phyloP scores from a whole-genome alignment of 169 alveolate genomes.

The Theileria annulata region DNA sequence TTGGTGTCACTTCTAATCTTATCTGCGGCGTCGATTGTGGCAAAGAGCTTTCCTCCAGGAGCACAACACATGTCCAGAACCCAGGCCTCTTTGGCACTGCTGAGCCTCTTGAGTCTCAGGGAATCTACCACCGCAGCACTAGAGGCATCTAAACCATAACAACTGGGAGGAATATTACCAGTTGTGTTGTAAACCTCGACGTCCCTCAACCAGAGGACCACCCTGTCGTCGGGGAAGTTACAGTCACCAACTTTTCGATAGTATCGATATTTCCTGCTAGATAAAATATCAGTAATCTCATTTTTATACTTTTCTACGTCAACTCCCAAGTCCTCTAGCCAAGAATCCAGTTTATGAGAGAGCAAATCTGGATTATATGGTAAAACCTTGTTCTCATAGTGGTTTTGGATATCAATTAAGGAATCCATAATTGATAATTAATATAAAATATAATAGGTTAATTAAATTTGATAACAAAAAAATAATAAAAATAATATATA shows the following conservation, averaged over 20 bases:
- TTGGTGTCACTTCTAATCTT: conserved; percentile 69
- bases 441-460: too few species aligned
- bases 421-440: not conserved
- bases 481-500: too few species aligned
- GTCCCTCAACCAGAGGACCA: conserved; percentile 58
- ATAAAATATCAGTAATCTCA: conserved; percentile 21
- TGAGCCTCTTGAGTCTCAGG: conserved; percentile 34
- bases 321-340: conserved; percentile 53
- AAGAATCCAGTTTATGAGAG: conserved; percentile 32
- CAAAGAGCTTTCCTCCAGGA: conserved; percentile 97
- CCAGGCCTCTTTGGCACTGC: conserved; percentile 28
- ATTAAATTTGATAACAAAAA: not conserved
- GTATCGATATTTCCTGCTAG: conserved; percentile 36
- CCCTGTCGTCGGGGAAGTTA: not conserved
- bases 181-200: conserved; percentile 38
- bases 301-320: conserved; percentile 28
- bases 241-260: conserved; percentile 21
- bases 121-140: conserved; percentile 69
- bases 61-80: conserved; percentile 97
- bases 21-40: conserved; percentile 86
- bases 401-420: not conserved
- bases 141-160: conserved; percentile 64
- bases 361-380: conserved; percentile 1
- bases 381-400: not conserved
- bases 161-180: conserved; percentile 13